phyloP scores from a whole-genome alignment of 2,329 filamentous ascomycete genomes.

The Anisogramma anomala region DNA sequence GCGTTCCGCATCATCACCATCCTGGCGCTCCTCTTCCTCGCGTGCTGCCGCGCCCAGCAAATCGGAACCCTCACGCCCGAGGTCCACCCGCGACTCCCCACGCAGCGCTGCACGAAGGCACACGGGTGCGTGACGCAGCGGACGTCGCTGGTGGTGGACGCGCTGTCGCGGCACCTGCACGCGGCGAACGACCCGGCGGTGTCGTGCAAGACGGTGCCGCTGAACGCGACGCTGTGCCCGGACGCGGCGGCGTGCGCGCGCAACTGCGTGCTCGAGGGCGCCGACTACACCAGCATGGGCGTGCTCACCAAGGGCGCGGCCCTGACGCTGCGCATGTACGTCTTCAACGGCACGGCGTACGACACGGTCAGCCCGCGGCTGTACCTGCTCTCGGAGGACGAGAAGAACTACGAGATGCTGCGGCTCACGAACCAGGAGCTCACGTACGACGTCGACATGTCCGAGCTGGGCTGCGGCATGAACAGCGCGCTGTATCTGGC shows the following conservation, averaged over 20 bases:
- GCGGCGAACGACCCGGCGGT: conserved; percentile 11
- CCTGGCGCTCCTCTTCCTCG: background rate
- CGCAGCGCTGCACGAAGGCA: conserved; percentile 17
- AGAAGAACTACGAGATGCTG: conserved; percentile 45
- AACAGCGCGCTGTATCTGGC: conserved; percentile 53
- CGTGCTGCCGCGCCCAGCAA: conserved; percentile 14
- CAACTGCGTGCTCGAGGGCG: conserved; percentile 40
- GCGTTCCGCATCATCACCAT: no score
- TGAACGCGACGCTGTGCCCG: conserved; percentile 25
- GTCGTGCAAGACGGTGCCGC: conserved; percentile 12
- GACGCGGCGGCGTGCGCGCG: conserved; percentile 32
- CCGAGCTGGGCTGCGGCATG: conserved; percentile 49
- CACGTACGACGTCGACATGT: conserved; percentile 53
- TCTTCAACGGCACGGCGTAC: conserved; percentile 12
- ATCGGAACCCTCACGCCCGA: conserved; percentile 19
- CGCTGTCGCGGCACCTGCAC: conserved; percentile 17
- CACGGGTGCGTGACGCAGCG: conserved; percentile 17
- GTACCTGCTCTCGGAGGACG: conserved; percentile 42
- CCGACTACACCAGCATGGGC: conserved; percentile 29
- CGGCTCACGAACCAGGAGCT: conserved; percentile 47
- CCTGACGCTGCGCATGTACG: conserved; percentile 19
- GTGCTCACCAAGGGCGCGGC: conserved; percentile 16
- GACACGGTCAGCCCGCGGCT: conserved; percentile 29
- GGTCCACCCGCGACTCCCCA: conserved; percentile 18
- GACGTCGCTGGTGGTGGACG: conserved; percentile 18